Base-by-base conservation (phyloP, 208 protist genomes). In the Trypanosoma congolense region DNA sequence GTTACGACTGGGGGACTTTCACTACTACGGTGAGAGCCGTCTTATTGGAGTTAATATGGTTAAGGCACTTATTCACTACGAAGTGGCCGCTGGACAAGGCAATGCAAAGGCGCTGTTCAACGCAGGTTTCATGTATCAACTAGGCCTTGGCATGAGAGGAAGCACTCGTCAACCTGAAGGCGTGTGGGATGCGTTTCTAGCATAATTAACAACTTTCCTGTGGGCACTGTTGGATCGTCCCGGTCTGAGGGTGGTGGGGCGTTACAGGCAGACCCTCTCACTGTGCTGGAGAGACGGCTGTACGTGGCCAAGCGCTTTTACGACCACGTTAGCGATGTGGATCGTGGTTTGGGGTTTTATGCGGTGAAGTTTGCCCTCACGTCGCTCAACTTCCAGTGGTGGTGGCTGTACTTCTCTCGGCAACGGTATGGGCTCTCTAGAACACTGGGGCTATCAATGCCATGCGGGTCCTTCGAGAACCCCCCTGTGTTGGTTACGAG, bases 1-100 rank as follows among this genome's bases (percentile, higher is more conserved):
- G 44, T 55, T 86, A 48, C 75, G 73, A 2, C 72, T 92, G 1
- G 85, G 80, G 29, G 73, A 88, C 41, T 80, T 89, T 55, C 87
- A 73, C 63, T 89, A 83, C 52, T 50, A 83, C 43, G 85, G 85
- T 36, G 69, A 82, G 56, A 78, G 73, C 2, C 51, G 46, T 22
- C 31, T 76, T 41, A 48, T 81, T 18, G 85, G 78, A 9, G 52
- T 71, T 4, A 61, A 76, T 59, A 65, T 80, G 62, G 35, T 48
- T 5, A 56, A 60, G 4, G 80, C 80, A 26, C 44, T 92, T 47
- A 33, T 75, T 36, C 74, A 84, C 56, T 92, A 92, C 65, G 60
- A 74, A 29, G 45, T 65, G 25, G 78, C 77, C 16, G 73, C 73
- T 16, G 41, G 30, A 0, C 35, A 49, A 26, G 28, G 73, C 33